phyloP scores from a whole-genome alignment of 208 protist species.

The Trypanosoma vivax region DNA sequence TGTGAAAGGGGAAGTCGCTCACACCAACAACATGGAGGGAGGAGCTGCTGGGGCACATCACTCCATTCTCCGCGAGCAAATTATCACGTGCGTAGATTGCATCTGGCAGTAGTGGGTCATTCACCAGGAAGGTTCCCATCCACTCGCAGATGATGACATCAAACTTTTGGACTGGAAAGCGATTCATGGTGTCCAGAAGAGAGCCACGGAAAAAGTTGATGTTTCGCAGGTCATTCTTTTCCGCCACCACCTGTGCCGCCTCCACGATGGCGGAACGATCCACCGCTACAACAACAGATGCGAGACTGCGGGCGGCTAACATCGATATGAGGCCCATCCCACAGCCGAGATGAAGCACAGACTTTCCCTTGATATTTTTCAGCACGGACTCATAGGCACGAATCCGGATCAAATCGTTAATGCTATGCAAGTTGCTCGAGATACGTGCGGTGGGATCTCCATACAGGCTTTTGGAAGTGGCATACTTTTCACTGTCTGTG shows the following conservation, averaged over 20 bases:
- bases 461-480: conserved; percentile 81
- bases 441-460: conserved; percentile 76
- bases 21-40: conserved; percentile 82
- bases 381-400: conserved; percentile 79
- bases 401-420: conserved; percentile 67
- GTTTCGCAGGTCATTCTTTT: conserved; percentile 75
- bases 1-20: conserved; percentile 77
- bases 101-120: conserved; percentile 70
- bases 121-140: conserved; percentile 82
- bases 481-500: conserved; percentile 78
- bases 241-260: conserved; percentile 62
- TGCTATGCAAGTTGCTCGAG: conserved; percentile 56
- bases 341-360: conserved; percentile 79
- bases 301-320: conserved; percentile 64
- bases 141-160: conserved; percentile 89
- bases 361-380: conserved; percentile 73
- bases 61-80: conserved; percentile 51
- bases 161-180: conserved; percentile 69
- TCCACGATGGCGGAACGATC: conserved; percentile 81
- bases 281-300: conserved; percentile 73
- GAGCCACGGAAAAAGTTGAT: conserved; percentile 71
- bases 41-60: conserved; percentile 74
- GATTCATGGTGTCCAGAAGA: conserved; percentile 49
- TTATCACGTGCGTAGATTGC: conserved; percentile 76
- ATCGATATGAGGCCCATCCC: conserved; percentile 86